Percentiles rank a stretch among this genome's conserved stretches.
phyloP scores from a whole-genome alignment of 176 grass and related monocot species.

The Eragrostis curvula region DNA sequence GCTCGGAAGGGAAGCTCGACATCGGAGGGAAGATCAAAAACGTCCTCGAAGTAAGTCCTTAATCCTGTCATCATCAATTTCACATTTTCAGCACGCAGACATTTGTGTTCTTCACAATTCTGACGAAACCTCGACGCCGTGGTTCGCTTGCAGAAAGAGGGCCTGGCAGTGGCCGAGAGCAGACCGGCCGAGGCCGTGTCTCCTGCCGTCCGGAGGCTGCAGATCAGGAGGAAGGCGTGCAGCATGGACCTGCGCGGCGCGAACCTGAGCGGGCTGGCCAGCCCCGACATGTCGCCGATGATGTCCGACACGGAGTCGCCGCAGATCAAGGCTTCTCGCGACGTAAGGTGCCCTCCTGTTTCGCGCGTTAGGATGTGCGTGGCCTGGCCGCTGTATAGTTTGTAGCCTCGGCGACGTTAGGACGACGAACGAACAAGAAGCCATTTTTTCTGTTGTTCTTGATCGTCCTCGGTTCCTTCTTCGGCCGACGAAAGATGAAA shows the following conservation, averaged over 20 bases:
- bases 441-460: neutral
- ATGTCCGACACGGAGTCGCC: conserved; percentile 59
- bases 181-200: conserved; percentile 26
- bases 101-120: no score
- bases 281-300: conserved; percentile 43
- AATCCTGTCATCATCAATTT: neutral
- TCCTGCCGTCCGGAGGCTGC: conserved; percentile 54
- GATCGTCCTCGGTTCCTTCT: neutral
- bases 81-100: neutral
- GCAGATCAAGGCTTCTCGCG: conserved; percentile 87
- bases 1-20: conserved; percentile 57
- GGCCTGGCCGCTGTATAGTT: neutral
- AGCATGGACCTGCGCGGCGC: conserved; percentile 55
- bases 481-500: conserved; percentile 2
- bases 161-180: conserved; percentile 50
- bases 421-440: neutral
- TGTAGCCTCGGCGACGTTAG: neutral
- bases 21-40: conserved; percentile 88
- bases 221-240: conserved; percentile 67
- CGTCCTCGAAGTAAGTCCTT: conserved; percentile 61
- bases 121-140: neutral
- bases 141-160: conserved; percentile 57
- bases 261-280: conserved; percentile 10
- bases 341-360: conserved; percentile 81
- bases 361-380: conserved; percentile 9